Evolutionary conservation across 306 rosid species (phyloP).

Genomic region (Hippophae tibetana): DNA sequence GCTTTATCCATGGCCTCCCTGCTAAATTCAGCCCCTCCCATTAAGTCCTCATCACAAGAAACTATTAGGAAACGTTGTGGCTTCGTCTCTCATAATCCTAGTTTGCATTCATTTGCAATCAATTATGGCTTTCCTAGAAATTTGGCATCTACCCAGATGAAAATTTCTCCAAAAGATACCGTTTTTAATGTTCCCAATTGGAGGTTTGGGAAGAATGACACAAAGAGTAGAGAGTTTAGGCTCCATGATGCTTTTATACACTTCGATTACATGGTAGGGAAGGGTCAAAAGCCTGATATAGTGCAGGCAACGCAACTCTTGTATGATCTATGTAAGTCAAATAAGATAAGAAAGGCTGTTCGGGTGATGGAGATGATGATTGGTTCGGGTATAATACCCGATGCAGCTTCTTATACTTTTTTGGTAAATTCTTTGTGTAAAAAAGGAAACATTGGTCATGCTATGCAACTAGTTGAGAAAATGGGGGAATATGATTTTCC

Average conservation of each 20-base stretch:
- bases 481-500: conserved; percentile 68
- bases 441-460: conserved; percentile 78
- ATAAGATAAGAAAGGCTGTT: conserved; percentile 55
- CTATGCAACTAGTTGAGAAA: conserved; percentile 80
- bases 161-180: conserved; percentile 53
- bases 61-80: conserved; percentile 32
- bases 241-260: conserved; percentile 56
- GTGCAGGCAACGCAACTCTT: conserved; percentile 67
- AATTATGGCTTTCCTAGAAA: conserved; percentile 59
- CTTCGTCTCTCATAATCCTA: conserved; percentile 36
- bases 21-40: conserved; percentile 38
- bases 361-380: conserved; percentile 76
- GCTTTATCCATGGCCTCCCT: conserved; percentile 44
- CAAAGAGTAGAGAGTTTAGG: conserved; percentile 39
- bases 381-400: conserved; percentile 60
- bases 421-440: conserved; percentile 68
- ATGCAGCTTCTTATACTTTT: conserved; percentile 54
- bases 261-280: conserved; percentile 51
- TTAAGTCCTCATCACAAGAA: conserved; percentile 32
- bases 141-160: conserved; percentile 47
- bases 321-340: conserved; percentile 70
- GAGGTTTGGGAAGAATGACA: conserved; percentile 51
- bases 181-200: conserved; percentile 59
- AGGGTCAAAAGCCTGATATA: conserved; percentile 69
- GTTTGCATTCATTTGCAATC: conserved; percentile 33